Conservation (phyloP, 1,139 yeast genomes). For the Lodderomyces margitis region DNA sequence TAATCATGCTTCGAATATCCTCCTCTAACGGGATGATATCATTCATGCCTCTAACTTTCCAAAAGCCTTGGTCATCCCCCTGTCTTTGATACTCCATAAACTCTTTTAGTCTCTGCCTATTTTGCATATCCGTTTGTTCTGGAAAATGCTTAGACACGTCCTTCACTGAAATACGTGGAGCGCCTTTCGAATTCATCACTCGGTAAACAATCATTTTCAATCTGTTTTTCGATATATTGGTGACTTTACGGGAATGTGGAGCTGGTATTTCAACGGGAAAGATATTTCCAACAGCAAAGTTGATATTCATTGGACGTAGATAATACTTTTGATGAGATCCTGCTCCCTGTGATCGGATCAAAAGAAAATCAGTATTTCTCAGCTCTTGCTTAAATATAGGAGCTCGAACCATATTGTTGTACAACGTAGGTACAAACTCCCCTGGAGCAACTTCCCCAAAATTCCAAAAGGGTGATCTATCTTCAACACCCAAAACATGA, state of each 20-base stretch:
- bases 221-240: constrained; percentile 88
- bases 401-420: constrained; percentile 89
- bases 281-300: constrained; percentile 88
- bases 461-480: constrained; percentile 97
- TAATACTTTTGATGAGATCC: constrained; percentile 54
- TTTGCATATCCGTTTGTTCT: constrained; percentile 96
- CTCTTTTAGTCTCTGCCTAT: constrained; percentile 90
- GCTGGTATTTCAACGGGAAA: constrained; percentile 97
- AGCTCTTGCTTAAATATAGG: constrained; percentile 89
- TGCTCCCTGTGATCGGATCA: constrained; percentile 80
- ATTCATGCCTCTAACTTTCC: constrained; percentile 76
- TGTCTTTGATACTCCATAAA: constrained; percentile 97
- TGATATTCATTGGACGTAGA: constrained; percentile 64
- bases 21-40: constrained; percentile 72
- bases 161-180: constrained; percentile 75
- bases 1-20: constrained; percentile 76
- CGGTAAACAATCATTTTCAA: constrained; percentile 92
- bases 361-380: constrained; percentile 73
- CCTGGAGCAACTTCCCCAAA: constrained; percentile 97
- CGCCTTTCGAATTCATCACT: constrained; percentile 73
- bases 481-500: constrained; percentile 91
- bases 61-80: constrained; percentile 92
- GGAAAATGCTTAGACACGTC: constrained; percentile 94
- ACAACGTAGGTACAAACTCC: constrained; percentile 86
- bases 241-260: constrained; percentile 94